A percentile compares a stretch with the other conserved stretches of the same genome.
Conservation (phyloP, 78 protist species). For the Dictyostelium firmibasis region DNA sequence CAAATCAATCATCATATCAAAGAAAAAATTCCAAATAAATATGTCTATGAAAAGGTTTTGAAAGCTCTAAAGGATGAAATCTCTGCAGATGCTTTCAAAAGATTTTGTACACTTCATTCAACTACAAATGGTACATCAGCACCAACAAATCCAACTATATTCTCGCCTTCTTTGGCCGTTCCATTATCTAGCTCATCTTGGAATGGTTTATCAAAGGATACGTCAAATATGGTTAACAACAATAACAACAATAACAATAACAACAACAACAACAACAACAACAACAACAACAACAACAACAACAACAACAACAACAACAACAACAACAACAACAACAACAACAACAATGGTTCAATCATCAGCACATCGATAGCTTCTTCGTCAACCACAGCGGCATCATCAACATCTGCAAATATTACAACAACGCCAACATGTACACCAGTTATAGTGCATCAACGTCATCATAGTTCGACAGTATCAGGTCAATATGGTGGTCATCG, state of each 20-base stretch:
- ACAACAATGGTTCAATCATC: too few species aligned
- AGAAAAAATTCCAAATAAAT: background rate
- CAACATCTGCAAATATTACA: background rate
- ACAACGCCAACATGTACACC: background rate
- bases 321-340: background rate
- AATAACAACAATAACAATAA: background rate
- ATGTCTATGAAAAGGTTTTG: conserved; percentile 29
- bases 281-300: background rate
- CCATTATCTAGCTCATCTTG: conserved; percentile 47
- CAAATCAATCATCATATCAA: background rate
- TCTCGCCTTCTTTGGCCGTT: conserved; percentile 25
- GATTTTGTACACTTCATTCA: conserved; percentile 14
- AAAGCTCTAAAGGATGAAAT: conserved; percentile 33
- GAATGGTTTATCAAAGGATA: conserved; percentile 29
- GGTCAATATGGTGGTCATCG: background rate
- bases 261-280: background rate
- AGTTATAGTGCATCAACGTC: conserved; percentile 2
- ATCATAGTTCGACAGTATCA: background rate
- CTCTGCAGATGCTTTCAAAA: conserved; percentile 15
- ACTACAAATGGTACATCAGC: background rate
- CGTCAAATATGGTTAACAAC: background rate
- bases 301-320: background rate
- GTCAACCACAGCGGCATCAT: background rate
- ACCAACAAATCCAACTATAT: background rate
- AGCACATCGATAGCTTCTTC: background rate